A percentile compares a stretch with the other conserved stretches of the same genome.
Evolutionary conservation across 2,329 filamentous ascomycete genomes (phyloP).

Genomic region (Piedraia hortae): DNA sequence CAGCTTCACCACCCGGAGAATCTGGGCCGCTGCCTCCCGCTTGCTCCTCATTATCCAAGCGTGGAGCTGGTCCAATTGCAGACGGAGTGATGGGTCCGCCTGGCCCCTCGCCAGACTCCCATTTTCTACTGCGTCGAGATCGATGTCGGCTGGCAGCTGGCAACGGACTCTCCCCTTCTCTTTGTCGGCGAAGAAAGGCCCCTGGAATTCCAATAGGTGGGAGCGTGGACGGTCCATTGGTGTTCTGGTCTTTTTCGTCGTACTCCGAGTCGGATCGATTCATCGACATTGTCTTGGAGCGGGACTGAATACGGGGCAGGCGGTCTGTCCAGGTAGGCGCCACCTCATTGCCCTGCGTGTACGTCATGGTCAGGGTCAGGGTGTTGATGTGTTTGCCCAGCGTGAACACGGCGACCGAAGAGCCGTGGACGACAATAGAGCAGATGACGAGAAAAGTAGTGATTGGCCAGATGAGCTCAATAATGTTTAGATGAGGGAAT

Average conservation of each 20-base stretch:
- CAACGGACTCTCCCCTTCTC: conserved; percentile 41
- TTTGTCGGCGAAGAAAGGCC: conserved; percentile 55
- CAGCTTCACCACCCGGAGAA: conserved; percentile 6
- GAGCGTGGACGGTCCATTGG: conserved; percentile 38
- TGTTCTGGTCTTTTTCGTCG: conserved; percentile 24
- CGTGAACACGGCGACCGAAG: conserved; percentile 93
- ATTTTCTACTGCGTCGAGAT: conserved; percentile 30
- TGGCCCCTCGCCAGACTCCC: conserved; percentile 39
- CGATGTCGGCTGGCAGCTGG: conserved; percentile 39
- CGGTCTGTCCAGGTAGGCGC: conserved; percentile 88
- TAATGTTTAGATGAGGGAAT: conserved; percentile 37
- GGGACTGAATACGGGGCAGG: conserved; percentile 55
- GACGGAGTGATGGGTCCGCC: conserved; percentile 77
- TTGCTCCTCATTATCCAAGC: conserved; percentile 12
- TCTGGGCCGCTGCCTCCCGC: conserved; percentile 18
- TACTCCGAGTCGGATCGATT: conserved; percentile 37
- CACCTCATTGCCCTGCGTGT: conserved; percentile 70
- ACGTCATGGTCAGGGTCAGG: conserved; percentile 79
- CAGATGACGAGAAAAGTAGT: conserved; percentile 79
- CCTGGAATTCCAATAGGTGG: conserved; percentile 44
- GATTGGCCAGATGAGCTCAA: conserved; percentile 84
- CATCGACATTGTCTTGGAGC: conserved; percentile 55
- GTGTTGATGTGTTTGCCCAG: conserved; percentile 97
- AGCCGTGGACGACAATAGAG: conserved; percentile 87
- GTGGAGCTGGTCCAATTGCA: conserved; percentile 45